A percentile compares a stretch with the other conserved stretches of the same genome.
These are phyloP conservation scores for Colletotrichum higginsianum DNA, from an alignment of 2,329 filamentous ascomycete genomes.

Conservation along the genomic window DNA sequence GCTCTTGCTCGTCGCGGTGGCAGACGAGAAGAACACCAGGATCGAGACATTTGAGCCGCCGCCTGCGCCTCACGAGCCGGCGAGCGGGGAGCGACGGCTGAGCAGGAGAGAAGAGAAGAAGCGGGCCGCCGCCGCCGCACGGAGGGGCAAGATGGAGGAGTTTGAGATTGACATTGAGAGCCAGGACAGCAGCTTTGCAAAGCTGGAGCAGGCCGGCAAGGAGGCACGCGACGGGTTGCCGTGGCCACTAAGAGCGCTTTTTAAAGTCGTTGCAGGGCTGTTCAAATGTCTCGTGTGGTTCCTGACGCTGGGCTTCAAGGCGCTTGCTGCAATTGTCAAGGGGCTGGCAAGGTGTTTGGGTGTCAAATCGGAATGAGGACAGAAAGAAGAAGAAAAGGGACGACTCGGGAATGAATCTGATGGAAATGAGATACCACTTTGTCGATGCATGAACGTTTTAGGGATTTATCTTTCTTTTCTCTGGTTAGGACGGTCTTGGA, in stretches of 20 bases:
- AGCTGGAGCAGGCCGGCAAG: constrained; percentile 53
- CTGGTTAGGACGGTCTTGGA: constrained; percentile 10
- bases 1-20: constrained; percentile 70
- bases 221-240: constrained; percentile 65
- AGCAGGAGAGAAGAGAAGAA: constrained; percentile 48
- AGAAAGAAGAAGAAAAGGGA: constrained; percentile 3
- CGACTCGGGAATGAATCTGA: constrained; percentile 8
- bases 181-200: constrained; percentile 65
- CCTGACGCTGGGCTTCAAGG: constrained; percentile 69
- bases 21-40: constrained; percentile 67
- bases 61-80: constrained; percentile 54
- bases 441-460: constrained; percentile 20
- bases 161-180: constrained; percentile 76
- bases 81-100: constrained; percentile 47
- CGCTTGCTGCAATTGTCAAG: constrained; percentile 64
- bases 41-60: constrained; percentile 73
- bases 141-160: constrained; percentile 64
- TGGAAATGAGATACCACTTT: constrained; percentile 40
- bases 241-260: constrained; percentile 62
- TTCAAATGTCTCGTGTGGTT: constrained; percentile 74
- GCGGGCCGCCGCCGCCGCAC: constrained; percentile 38
- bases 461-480: constrained; percentile 10
- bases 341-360: constrained; percentile 66
- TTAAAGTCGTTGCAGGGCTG: constrained; percentile 66
- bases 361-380: constrained; percentile 33